Evolutionary conservation across 2,329 filamentous ascomycete genomes (phyloP), one percentile per base, ranked within the genome.

Genomic region (Penicillium sp.): DNA sequence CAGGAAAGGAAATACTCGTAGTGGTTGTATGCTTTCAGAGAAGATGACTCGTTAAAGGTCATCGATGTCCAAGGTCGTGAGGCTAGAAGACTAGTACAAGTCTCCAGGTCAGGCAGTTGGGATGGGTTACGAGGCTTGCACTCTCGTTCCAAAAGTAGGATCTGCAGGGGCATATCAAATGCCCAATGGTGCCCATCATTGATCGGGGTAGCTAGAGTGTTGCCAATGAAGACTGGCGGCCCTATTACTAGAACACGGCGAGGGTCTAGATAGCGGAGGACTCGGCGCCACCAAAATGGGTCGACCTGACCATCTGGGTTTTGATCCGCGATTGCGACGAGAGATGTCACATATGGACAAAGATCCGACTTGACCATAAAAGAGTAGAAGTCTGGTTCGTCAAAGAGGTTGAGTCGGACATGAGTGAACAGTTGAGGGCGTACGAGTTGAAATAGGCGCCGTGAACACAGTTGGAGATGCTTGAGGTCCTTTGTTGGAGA

Each of bases 21-120:
- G 4, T 83, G 85, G 45, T 82, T 81, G 73, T 90, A 92, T 6
- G 85, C 87, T 55, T 81, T 81, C n/a, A 88, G 81, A 5, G 85
- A 90, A 0, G 88, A 90, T 9, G 88, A 88, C 74, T 93, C 89
- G 68, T 92, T 92, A 61, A 61, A 80, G 79, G 62, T 78, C 77
- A 53, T 73, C 70, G 10, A 73, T 51, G 43, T 74, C 71, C 72
- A 70, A 71, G n/a, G 22, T 1, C 82, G 80, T n/a, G 82, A 75
- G 26, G 79, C 79, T 43, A 90, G 80, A 0, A 90, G 72, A 24
- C 66, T 72, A 1, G 63, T 53, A 26, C 59, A 62, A 11, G 59
- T 51, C 6, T 65, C 57, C 38, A 68, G n/a, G 11, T 58, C 50
- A 68, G 69, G 60, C 70, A 51, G 74, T 2, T 71, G 66, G 0